These are phyloP conservation scores for Dothistroma septosporum DNA, from an alignment of 2,329 filamentous ascomycete species.

Conservation along the genomic window DNA sequence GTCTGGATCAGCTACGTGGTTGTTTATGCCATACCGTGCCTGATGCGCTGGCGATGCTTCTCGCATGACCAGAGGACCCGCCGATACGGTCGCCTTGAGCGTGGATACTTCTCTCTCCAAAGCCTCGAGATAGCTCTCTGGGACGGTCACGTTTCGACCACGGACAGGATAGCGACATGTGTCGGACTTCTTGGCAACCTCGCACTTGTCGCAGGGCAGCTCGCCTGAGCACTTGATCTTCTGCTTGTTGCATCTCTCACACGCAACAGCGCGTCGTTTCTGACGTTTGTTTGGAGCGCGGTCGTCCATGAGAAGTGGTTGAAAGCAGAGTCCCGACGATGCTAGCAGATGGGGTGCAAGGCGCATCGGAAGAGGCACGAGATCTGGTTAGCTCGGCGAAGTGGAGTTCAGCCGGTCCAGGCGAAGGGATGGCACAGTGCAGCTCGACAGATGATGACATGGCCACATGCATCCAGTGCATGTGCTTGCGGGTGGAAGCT, in stretches of 20 bases:
- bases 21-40: neutral
- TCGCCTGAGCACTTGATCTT: slow-evolving; percentile 31
- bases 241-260: slow-evolving; percentile 25
- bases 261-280: slow-evolving; percentile 19
- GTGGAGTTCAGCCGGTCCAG: no score
- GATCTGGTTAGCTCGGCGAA: no score
- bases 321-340: no score
- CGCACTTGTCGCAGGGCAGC: slow-evolving; percentile 23
- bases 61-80: neutral
- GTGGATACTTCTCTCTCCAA: neutral
- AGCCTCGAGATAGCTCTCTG: slow-evolving; percentile 19
- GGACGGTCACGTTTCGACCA: slow-evolving; percentile 25
- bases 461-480: no score
- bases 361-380: no score
- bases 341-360: no score
- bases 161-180: slow-evolving; percentile 22
- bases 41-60: neutral
- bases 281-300: slow-evolving; percentile 13
- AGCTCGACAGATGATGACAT: no score
- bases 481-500: no score
- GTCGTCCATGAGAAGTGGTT: neutral
- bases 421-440: no score
- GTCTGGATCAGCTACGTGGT: slow-evolving; percentile 15
- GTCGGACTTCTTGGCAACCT: slow-evolving; percentile 18
- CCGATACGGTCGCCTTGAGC: neutral